Evolutionary conservation across 2,329 filamentous ascomycete genomes (phyloP).

Genomic region (Apiospora arundinis): DNA sequence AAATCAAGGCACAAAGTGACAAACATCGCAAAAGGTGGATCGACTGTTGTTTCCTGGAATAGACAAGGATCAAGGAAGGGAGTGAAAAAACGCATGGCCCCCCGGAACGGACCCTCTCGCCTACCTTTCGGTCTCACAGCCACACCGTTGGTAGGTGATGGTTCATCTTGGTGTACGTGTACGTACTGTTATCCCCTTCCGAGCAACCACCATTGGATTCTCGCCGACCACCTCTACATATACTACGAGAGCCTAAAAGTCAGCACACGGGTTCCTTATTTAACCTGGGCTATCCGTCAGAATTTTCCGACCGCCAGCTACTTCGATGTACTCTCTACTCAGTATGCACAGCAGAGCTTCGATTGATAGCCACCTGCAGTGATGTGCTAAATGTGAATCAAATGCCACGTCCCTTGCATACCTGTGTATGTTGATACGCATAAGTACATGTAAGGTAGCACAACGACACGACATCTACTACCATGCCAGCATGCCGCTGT

Average conservation of each 20-base stretch:
- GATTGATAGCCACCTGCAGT: no score
- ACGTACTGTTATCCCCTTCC: no score
- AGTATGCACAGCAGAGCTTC: no score
- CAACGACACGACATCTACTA: not conserved
- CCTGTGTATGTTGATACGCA: no score
- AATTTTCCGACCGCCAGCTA: no score
- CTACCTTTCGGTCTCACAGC: not conserved
- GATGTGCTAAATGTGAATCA: no score
- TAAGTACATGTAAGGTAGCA: not conserved
- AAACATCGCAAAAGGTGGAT: constrained; percentile 8
- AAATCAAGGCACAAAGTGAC: constrained; percentile 9
- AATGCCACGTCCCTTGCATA: not conserved
- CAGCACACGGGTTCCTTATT: no score
- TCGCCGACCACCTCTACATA: no score
- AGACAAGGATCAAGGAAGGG: constrained; percentile 6
- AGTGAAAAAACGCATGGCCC: constrained; percentile 15
- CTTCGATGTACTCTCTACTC: no score
- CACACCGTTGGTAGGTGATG: constrained; percentile 2
- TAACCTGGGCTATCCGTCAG: no score
- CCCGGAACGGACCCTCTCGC: constrained; percentile 11
- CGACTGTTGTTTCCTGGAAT: constrained; percentile 5
- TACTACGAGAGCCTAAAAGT: no score
- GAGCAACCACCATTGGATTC: no score
- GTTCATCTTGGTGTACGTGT: not conserved
- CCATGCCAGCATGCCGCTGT: not conserved